phyloP scores from a whole-genome alignment of 2,329 filamentous ascomycete species.

The Alternaria longipes region DNA sequence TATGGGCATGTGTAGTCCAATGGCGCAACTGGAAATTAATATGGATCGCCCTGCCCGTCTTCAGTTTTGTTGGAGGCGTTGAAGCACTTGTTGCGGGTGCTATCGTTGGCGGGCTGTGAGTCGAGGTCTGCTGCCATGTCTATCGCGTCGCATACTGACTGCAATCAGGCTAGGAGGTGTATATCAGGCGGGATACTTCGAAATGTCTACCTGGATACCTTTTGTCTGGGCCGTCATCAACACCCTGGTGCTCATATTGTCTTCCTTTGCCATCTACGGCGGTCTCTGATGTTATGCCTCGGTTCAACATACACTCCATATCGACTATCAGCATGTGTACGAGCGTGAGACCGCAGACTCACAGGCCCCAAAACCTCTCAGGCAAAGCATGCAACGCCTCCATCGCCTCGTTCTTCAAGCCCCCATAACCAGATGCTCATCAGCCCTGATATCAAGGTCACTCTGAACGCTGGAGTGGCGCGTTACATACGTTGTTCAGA shows the following conservation, averaged over 20 bases:
- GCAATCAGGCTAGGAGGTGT: constrained; percentile 74
- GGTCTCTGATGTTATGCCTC: constrained; percentile 67
- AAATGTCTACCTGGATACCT: constrained; percentile 95
- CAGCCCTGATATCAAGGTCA: neutral
- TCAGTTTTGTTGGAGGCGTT: constrained; percentile 73
- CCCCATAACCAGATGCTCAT: neutral
- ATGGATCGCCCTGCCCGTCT: constrained; percentile 77
- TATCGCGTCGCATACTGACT: constrained; percentile 14
- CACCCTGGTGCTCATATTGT: constrained; percentile 81
- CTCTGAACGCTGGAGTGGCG: neutral
- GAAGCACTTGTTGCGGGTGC: constrained; percentile 84
- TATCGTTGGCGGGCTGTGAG: constrained; percentile 81
- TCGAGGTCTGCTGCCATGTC: constrained; percentile 10
- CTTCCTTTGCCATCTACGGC: constrained; percentile 92
- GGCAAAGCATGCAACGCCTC: neutral
- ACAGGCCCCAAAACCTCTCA: neutral
- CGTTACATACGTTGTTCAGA: too few relatives aligned
- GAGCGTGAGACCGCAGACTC: neutral
- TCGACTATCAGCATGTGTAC: neutral
- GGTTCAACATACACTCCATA: neutral
- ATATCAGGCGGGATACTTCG: constrained; percentile 82
- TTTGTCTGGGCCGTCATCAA: constrained; percentile 89
- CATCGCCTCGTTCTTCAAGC: neutral
- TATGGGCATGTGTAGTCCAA: constrained; percentile 78
- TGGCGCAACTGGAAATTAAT: constrained; percentile 65